These are phyloP conservation scores for Sporormia fimetaria DNA, from an alignment of 495 filamentous ascomycete genomes.

Conservation along the genomic window DNA sequence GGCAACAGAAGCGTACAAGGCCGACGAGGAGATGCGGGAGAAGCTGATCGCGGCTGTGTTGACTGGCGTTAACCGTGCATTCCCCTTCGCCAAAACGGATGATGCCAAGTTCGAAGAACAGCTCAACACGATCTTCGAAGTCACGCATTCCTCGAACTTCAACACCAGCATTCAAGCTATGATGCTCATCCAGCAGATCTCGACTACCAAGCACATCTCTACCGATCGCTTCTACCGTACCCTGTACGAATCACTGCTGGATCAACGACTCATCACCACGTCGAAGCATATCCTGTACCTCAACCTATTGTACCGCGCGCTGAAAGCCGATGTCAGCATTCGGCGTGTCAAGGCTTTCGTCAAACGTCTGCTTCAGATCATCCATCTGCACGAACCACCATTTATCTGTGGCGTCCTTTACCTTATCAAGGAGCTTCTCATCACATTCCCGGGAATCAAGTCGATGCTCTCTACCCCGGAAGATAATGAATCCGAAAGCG, in stretches of 20 bases:
- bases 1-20: slow-evolving; percentile 37
- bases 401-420: slow-evolving; percentile 87
- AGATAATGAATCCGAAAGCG: slow-evolving; percentile 52
- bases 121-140: slow-evolving; percentile 82
- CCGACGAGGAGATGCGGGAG: slow-evolving; percentile 61
- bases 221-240: slow-evolving; percentile 89
- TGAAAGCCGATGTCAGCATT: slow-evolving; percentile 77
- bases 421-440: slow-evolving; percentile 68
- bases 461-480: slow-evolving; percentile 64
- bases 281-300: slow-evolving; percentile 94
- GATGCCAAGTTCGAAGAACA: slow-evolving; percentile 63
- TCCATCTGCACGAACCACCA: slow-evolving; percentile 75
- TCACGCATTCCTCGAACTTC: slow-evolving; percentile 96
- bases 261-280: slow-evolving; percentile 73
- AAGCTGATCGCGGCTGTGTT: slow-evolving; percentile 84
- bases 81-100: slow-evolving; percentile 79
- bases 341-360: slow-evolving; percentile 90
- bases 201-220: slow-evolving; percentile 60
- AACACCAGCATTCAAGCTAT: slow-evolving; percentile 95
- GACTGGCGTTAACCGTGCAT: slow-evolving; percentile 89
- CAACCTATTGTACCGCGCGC: slow-evolving; percentile 74
- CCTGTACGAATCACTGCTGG: slow-evolving; percentile 86
- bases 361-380: slow-evolving; percentile 76
- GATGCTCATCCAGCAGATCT: slow-evolving; percentile 90
- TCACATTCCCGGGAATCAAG: slow-evolving; percentile 60